Base-by-base conservation (phyloP, 2,329 filamentous ascomycete genomes). In the Trematosphaeria pertusa region DNA sequence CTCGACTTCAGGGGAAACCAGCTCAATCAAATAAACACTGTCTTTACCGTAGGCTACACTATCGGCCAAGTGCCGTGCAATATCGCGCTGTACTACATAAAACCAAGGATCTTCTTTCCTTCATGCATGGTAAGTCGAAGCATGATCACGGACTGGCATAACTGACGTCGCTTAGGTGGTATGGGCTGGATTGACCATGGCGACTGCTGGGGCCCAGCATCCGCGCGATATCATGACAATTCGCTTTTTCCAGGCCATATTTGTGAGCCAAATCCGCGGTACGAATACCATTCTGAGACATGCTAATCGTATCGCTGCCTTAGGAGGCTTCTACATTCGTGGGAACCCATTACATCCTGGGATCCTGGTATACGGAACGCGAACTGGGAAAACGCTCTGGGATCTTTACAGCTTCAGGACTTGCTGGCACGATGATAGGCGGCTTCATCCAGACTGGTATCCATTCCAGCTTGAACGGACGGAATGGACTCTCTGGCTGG, bases 171-270 rank as follows among this genome's bases (percentile, higher is more conserved):
- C 9, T 4, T 18, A 67, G 65, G 56, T 70, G 14, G 59, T 82
- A 46, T 88, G 86, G 86, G 84, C 81, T 2, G 73, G 76, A 0
- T 68, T 88, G 19, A 88, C 85, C 2, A 85, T 87, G 81, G 72
- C 77, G 26, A 85, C 82, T 1, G 82, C 81, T 1, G 75, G 78
- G 2, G 76, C 72, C 0, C 75, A 80, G 6, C 75, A 71, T 3
- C 80, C 81, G 0, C 70, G 76, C 49, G 68, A 78, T 34, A 83
- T 86, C 59, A 84, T 84, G 78, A 82, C 77, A 1, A 83, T 86
- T 53, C 78, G 83, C 4, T 77, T 77, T 59, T 77, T 77, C 50
- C 74, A 75, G 32, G 82, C 80, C 7, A 70, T 85, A 15, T 76
- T 78, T 31, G n/a, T n/a, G n/a, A n/a, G n/a, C n/a, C n/a, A n/a